Conservation (phyloP, 2,329 filamentous ascomycete species). For the Cladosporium sp. region DNA sequence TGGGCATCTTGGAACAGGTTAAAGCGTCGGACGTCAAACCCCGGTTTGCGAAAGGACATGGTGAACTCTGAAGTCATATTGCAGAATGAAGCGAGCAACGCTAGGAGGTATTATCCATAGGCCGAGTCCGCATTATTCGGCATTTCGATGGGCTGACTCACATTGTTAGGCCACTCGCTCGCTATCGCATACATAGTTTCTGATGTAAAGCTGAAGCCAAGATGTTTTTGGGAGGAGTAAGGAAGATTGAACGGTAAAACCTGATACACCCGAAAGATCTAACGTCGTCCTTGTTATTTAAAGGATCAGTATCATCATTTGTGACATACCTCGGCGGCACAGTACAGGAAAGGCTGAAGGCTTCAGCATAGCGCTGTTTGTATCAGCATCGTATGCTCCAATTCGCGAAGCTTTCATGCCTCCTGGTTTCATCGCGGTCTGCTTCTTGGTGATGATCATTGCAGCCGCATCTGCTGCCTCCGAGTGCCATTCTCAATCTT, state of each 20-base stretch:
- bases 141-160: too few relatives aligned
- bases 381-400: neutral
- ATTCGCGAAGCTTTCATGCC: neutral
- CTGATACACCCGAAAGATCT: neutral
- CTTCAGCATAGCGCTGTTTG: neutral
- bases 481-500: neutral
- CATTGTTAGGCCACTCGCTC: too few relatives aligned
- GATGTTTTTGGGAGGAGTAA: neutral
- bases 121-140: too few relatives aligned
- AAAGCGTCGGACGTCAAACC: too few relatives aligned
- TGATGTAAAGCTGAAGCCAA: too few relatives aligned
- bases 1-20: too few relatives aligned
- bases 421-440: neutral
- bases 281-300: neutral
- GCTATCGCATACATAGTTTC: too few relatives aligned
- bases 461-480: neutral
- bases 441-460: neutral
- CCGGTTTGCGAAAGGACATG: too few relatives aligned
- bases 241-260: neutral
- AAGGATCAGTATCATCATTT: neutral
- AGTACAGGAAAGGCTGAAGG: neutral
- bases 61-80: too few relatives aligned
- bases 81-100: too few relatives aligned
- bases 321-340: neutral
- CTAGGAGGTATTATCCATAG: too few relatives aligned